Evolutionary conservation across 139 green algal genomes (phyloP), one percentile per base, ranked within the genome.

Genomic region (Coccomyxa sp.): DNA sequence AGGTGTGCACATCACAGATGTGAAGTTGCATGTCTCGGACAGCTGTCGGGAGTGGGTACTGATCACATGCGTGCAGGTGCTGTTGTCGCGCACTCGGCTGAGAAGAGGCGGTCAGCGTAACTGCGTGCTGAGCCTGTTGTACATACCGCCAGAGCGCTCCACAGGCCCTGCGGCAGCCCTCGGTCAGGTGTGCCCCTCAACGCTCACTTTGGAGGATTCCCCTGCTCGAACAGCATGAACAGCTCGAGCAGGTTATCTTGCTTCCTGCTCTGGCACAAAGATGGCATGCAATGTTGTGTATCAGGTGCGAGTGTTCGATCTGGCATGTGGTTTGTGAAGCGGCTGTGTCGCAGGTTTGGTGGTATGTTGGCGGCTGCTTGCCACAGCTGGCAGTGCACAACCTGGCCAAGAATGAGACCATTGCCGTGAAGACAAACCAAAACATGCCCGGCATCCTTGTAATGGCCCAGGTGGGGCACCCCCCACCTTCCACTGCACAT

Each of bases 1-100:
- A 7, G 3, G 7, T 51, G 38, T 51, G 38, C 38, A 51, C 38
- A 51, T 51, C 38, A 51, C 38, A 51, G 38, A 11, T 51, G 38
- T 51, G 38, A 51, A 51, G 38, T 51, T 51, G 38, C 38, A 71
- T 71, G 63, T 71, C 18, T 71, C 67, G 71, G 38, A 79, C 38
- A 84, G 67, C 12, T 66, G 38, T 31, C n/a, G 45, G 28, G 4
- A 51, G 63, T 79, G 81, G 79, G 13, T 59, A 16, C 11, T 31
- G 63, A 71, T 21, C 63, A 28, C 4, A 25, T 71, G 63, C 63
- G 21, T 15, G 63, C 63, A 71, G 63, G 63, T 71, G 71, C 3
- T 77, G 23, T 57, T 86, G 45, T 79, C 77, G 12, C 60, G 77
- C 13, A 67, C 66, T 32, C 82, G 77, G 7, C 77, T 86, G 63